phyloP scores from a whole-genome alignment of 2,329 filamentous ascomycete species.

The Geoglossum cookeanum region DNA sequence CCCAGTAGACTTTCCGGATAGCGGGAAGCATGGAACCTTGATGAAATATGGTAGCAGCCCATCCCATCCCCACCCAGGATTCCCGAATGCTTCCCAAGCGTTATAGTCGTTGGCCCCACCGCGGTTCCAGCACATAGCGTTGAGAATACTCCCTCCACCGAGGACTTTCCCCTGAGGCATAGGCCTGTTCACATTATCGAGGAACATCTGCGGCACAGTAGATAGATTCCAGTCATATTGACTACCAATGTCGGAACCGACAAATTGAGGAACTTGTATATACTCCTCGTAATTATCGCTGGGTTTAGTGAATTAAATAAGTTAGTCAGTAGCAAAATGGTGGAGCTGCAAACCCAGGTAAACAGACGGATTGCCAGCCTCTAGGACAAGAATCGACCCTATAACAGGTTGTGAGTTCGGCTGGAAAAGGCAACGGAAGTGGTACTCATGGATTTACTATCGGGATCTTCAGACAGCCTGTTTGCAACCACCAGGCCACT shows the following conservation, averaged over 20 bases:
- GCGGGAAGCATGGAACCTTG: conserved; percentile 19
- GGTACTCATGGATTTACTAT: background rate
- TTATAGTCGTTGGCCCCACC: conserved; percentile 23
- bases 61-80: conserved; percentile 26
- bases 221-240: conserved; percentile 15
- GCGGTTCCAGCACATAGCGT: conserved; percentile 23
- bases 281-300: conserved; percentile 15
- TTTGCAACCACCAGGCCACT: conserved; percentile 2
- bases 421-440: background rate
- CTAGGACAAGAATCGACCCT: conserved; percentile 11
- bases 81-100: conserved; percentile 27
- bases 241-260: conserved; percentile 12
- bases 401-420: background rate
- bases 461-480: conserved; percentile 2
- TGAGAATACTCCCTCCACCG: conserved; percentile 23
- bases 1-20: background rate
- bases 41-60: conserved; percentile 29
- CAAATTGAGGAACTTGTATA: conserved; percentile 14
- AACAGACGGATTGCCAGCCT: conserved; percentile 9
- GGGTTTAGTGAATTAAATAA: background rate
- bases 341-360: background rate
- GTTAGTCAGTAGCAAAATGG: background rate
- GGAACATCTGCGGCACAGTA: conserved; percentile 13
- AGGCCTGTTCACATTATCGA: conserved; percentile 11
- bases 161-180: conserved; percentile 17